Base-by-base conservation (phyloP, 1,139 yeast species). In the Geotrichum aggregatum region DNA sequence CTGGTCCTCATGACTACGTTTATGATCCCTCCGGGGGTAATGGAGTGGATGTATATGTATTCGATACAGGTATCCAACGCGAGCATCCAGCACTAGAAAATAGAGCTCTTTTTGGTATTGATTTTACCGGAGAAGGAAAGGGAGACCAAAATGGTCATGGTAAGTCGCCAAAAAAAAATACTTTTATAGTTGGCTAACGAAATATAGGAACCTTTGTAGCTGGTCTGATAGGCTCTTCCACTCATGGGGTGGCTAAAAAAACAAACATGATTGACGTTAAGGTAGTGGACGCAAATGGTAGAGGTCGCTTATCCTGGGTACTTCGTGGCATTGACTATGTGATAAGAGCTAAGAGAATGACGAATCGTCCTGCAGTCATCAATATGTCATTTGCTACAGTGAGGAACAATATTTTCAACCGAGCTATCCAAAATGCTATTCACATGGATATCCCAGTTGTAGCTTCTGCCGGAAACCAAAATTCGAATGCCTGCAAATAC, bases 401-500 rank as follows among this genome's bases (percentile, higher is more conserved):
- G 1, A 79, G 78, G 53, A 86, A 84, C 63, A 66, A 74, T 0
- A 77, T 87, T 1, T 72, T 89, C 56, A 87, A 87, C 62, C 73
- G 76, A 36, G 96, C 95, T 0, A 76, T 89, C 1, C 77, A 77
- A 54, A 91, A 86, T 16, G 88, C 92, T 0, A 73, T 74, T 8
- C 75, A 78, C 13, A 75, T 84, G 11, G 96, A 95, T 0, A 64
- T 89, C 39, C 79, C 88, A 0, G 75, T 87, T 24, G 87, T 87
- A n/a, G 94, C 78, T 1, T 96, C 96, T 0, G 96, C 96, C 0
- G 97, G 97, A 1, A 89, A 89, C 65, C 76, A 84, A 35, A 83
- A 85, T 61, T 68, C 77, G 16, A 81, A 87, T 64, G 94, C 96
- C 0, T 88, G 96, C 63, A 66, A 76, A 56, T 78, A 84, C 11